These are phyloP conservation scores for Suhomyces ambrosiae DNA, from an alignment of 1,139 yeast species.

Conservation along the genomic window DNA sequence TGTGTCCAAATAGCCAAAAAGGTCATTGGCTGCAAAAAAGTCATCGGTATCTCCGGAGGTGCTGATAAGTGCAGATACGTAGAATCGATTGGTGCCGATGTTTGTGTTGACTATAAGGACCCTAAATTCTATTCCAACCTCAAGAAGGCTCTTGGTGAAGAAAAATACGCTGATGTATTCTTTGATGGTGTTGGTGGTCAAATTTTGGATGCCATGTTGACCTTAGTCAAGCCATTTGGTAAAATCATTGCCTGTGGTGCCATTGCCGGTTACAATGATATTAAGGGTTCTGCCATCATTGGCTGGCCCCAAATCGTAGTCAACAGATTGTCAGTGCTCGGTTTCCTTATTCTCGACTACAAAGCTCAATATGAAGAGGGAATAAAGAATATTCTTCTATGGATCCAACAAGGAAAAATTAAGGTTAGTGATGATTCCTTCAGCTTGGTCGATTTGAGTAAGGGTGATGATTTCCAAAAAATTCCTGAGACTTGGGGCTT, in stretches of 20 bases:
- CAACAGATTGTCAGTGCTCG: constrained; percentile 25
- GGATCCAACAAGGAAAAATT: constrained; percentile 27
- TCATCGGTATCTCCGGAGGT: constrained; percentile 35
- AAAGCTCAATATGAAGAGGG: constrained; percentile 16
- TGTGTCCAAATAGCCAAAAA: constrained; percentile 35
- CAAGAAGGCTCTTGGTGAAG: constrained; percentile 38
- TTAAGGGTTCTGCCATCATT: constrained; percentile 25
- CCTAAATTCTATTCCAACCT: constrained; percentile 46
- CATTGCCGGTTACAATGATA: constrained; percentile 37
- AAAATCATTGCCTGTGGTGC: constrained; percentile 33
- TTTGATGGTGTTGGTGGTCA: constrained; percentile 31
- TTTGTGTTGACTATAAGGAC: constrained; percentile 55
- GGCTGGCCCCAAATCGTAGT: constrained; percentile 30
- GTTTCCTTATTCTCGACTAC: constrained; percentile 26
- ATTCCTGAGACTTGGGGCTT: constrained; percentile 50
- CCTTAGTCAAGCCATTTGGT: constrained; percentile 25
- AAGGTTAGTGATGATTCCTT: constrained; percentile 23
- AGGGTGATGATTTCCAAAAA: constrained; percentile 30
- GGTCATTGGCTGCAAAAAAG: constrained; percentile 29
- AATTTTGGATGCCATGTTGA: constrained; percentile 23
- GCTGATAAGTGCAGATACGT: constrained; percentile 33
- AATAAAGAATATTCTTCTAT: constrained; percentile 17
- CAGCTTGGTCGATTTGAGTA: constrained; percentile 37
- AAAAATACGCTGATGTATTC: constrained; percentile 31
- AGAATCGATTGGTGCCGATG: constrained; percentile 35